Conservation (phyloP, 176 grass and related monocot species). For the Elaeis guineensis region DNA sequence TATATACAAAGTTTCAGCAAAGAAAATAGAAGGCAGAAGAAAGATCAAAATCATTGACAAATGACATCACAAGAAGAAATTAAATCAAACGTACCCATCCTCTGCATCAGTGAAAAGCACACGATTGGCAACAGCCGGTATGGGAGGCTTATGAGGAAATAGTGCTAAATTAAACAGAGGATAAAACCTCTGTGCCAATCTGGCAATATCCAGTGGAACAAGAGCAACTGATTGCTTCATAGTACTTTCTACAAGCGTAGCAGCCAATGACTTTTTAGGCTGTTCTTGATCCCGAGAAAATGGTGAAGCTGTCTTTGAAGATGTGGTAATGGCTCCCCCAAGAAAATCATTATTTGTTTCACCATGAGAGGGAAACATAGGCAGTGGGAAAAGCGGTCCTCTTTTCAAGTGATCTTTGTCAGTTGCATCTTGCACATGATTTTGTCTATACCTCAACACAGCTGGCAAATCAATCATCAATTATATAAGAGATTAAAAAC, state of each 20-base stretch:
- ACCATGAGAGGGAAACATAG: slow-evolving; percentile 14
- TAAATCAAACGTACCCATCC: slow-evolving; percentile 48
- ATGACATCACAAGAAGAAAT: not conserved
- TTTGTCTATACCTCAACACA: slow-evolving; percentile 56
- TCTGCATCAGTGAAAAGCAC: slow-evolving; percentile 97
- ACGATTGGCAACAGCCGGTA: slow-evolving; percentile 48
- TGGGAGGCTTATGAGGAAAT: slow-evolving; percentile 76
- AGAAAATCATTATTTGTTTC: slow-evolving; percentile 27
- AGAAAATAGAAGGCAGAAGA: not conserved
- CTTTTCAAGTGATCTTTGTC: slow-evolving; percentile 48
- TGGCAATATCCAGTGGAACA: slow-evolving; percentile 69
- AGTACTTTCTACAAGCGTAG: slow-evolving; percentile 69
- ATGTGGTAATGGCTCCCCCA: slow-evolving; percentile 23
- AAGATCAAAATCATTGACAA: slow-evolving; percentile 1
- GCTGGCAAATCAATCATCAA: slow-evolving; percentile 28
- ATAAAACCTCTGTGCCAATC: slow-evolving; percentile 52
- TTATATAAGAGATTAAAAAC: too few species aligned
- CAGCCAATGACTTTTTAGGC: slow-evolving; percentile 70
- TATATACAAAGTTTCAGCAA: too few species aligned
- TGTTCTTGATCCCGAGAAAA: slow-evolving; percentile 35
- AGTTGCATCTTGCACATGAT: slow-evolving; percentile 49
- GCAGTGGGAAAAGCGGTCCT: slow-evolving; percentile 68
- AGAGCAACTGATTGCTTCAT: slow-evolving; percentile 61
- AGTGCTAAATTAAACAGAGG: slow-evolving; percentile 50
- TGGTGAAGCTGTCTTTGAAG: slow-evolving; percentile 21